Percentiles rank a stretch among this genome's conserved stretches.
phyloP scores from a whole-genome alignment of 352 stramenopile species.

The Globisporangium heterothallicum region DNA sequence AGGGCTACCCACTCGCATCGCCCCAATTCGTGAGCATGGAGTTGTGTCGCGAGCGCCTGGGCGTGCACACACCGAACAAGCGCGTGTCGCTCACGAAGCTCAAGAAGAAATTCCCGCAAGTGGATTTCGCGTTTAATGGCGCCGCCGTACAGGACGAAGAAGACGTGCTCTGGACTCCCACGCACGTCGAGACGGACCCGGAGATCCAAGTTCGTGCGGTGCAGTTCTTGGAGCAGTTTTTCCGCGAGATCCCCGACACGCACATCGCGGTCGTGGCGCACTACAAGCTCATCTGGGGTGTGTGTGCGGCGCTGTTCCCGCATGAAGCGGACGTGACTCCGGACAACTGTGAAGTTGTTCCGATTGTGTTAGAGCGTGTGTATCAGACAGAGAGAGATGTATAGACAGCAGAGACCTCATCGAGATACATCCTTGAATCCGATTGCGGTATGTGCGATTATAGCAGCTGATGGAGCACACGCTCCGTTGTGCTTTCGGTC shows the following conservation, averaged over 20 bases:
- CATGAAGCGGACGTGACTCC: slow-evolving; percentile 22
- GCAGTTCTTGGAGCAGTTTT: slow-evolving; percentile 44
- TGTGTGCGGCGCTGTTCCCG: slow-evolving; percentile 33
- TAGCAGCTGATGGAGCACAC: too few species aligned
- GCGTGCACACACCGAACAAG: slow-evolving; percentile 60
- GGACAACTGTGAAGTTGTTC: slow-evolving; percentile 40
- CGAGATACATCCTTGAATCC: too few species aligned
- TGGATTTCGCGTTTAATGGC: slow-evolving; percentile 33
- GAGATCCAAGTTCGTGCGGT: slow-evolving; percentile 41
- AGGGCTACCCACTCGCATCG: slow-evolving; percentile 21
- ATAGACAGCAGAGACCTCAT: too few species aligned
- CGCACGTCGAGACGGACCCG: slow-evolving; percentile 45
- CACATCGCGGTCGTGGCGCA: slow-evolving; percentile 55
- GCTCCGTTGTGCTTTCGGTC: too few species aligned
- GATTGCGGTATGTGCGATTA: too few species aligned
- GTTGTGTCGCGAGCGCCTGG: slow-evolving; percentile 46
- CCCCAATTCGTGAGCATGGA: slow-evolving; percentile 52
- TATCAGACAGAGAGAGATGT: slow-evolving; percentile 1
- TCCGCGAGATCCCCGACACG: slow-evolving; percentile 35
- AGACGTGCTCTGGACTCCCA: slow-evolving; percentile 41
- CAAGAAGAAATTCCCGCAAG: slow-evolving; percentile 36
- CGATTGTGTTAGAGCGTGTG: slow-evolving; percentile 25
- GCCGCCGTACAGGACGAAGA: slow-evolving; percentile 30
- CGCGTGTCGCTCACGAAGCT: slow-evolving; percentile 35
- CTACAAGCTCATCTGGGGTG: slow-evolving; percentile 51